A percentile compares a stretch with the other conserved stretches of the same genome.
phyloP scores from a whole-genome alignment of 2,329 filamentous ascomycete species.

The Elsinoe ampelina region DNA sequence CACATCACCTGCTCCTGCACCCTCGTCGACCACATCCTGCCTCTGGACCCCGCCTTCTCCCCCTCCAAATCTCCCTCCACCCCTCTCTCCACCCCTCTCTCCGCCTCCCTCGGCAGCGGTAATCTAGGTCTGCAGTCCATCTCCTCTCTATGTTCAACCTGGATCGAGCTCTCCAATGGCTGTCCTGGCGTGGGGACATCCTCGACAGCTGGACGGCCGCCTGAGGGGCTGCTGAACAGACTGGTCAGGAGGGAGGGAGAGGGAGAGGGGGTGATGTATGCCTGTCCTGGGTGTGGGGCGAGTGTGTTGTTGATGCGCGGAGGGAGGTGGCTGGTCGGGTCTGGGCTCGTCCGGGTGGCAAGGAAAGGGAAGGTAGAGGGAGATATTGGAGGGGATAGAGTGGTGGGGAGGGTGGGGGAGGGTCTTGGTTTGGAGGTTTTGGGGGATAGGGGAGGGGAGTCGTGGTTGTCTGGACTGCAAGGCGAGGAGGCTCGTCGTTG shows the following conservation, averaged over 20 bases:
- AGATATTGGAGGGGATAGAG: background rate
- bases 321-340: background rate
- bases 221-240: background rate
- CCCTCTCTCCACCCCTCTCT: background rate
- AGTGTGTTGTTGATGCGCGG: background rate
- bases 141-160: background rate
- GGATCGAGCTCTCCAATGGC: background rate
- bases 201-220: background rate
- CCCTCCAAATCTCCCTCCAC: background rate
- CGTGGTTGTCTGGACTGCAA: background rate
- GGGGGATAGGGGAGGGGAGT: background rate
- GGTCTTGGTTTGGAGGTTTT: background rate
- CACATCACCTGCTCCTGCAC: background rate
- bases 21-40: slow-evolving; percentile 20
- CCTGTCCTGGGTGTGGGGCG: background rate
- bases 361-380: background rate
- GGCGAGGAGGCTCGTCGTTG: background rate
- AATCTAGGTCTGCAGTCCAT: background rate
- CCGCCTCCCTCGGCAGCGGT: no score
- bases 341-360: background rate
- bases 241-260: background rate
- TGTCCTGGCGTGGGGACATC: no score
- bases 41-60: background rate
- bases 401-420: background rate
- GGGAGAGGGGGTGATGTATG: background rate